Evolutionary conservation across 202 grass and related monocot genomes (phyloP).

Genomic region (Saccharum hybrid): DNA sequence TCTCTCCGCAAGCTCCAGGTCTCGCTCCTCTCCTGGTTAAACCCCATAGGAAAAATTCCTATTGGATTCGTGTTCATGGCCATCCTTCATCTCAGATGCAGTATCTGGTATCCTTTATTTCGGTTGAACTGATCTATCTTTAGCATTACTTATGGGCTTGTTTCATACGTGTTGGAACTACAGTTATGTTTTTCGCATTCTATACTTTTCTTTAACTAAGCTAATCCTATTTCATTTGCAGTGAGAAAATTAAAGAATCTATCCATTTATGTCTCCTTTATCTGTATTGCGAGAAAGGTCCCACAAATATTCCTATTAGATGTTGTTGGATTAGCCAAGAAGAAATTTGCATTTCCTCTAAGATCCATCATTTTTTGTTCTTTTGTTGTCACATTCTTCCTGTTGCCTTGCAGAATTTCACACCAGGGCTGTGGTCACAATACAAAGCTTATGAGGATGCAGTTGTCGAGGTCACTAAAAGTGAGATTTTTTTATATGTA

Average conservation of each 20-base stretch:
- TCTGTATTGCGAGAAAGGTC: neutral
- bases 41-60: neutral
- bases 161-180: neutral
- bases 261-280: neutral
- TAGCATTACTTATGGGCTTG: neutral
- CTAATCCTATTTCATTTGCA: constrained; percentile 1
- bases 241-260: constrained; percentile 17
- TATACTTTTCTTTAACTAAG: neutral
- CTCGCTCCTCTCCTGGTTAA: neutral
- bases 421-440: constrained; percentile 57
- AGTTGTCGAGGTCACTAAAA: constrained; percentile 67
- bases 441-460: constrained; percentile 76
- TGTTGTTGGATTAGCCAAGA: constrained; percentile 33
- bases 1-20: constrained; percentile 78
- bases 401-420: constrained; percentile 55
- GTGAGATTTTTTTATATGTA: constrained; percentile 31
- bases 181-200: neutral
- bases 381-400: constrained; percentile 17
- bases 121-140: neutral
- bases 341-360: constrained; percentile 24
- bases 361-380: neutral
- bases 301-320: neutral
- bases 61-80: constrained; percentile 23
- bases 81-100: constrained; percentile 20
- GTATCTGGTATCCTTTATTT: neutral